Percentiles rank a stretch among this genome's conserved stretches.
These are phyloP conservation scores for Citrus maxima DNA, from an alignment of 345 rosid species.

Conservation along the genomic window DNA sequence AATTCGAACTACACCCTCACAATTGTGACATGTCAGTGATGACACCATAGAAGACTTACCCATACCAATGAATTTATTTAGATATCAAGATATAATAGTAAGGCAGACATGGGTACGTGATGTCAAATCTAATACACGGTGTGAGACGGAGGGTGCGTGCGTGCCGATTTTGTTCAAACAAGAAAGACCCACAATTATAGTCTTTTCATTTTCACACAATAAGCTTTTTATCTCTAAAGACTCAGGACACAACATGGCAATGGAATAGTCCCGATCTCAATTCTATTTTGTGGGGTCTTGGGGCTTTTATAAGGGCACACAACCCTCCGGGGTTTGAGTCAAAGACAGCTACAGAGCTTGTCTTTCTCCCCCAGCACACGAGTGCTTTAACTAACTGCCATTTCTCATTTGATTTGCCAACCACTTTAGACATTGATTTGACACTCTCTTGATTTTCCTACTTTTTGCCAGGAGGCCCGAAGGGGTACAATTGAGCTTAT, in stretches of 20 bases:
- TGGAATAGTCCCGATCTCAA: neutral
- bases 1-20: too few species aligned
- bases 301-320: slow-evolving; percentile 7
- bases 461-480: too few species aligned
- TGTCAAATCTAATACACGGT: neutral
- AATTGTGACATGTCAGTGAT: too few species aligned
- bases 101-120: neutral
- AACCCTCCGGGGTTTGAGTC: slow-evolving; percentile 12
- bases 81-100: too few species aligned
- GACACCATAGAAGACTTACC: too few species aligned
- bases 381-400: slow-evolving; percentile 22
- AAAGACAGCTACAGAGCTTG: slow-evolving; percentile 32
- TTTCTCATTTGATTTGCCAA: slow-evolving; percentile 8
- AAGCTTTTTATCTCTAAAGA: neutral
- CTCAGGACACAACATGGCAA: neutral
- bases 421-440: slow-evolving; percentile 8
- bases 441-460: neutral
- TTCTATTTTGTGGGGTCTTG: neutral
- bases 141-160: neutral
- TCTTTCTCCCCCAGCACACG: slow-evolving; percentile 35
- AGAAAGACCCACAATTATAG: neutral
- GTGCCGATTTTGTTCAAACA: neutral
- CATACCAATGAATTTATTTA: too few species aligned
- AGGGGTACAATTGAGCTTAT: neutral
- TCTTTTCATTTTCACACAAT: neutral